These are phyloP conservation scores for Neurospora tetraspora DNA, from an alignment of 495 filamentous ascomycete genomes.

Conservation along the genomic window DNA sequence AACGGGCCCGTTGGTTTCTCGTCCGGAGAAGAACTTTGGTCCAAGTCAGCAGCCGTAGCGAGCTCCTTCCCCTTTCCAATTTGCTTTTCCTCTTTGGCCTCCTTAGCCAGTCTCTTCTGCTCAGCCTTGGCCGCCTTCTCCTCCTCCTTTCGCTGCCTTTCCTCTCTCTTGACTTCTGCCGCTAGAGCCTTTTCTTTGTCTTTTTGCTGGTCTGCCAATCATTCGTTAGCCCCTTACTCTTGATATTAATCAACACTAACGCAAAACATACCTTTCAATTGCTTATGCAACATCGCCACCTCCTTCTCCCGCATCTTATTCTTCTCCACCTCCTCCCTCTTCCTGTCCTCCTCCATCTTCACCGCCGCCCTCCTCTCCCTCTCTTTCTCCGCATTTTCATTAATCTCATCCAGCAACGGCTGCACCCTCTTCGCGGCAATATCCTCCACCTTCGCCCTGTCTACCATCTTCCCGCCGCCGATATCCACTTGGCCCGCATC, in stretches of 20 bases:
- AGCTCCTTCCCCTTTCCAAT: slow-evolving; percentile 11
- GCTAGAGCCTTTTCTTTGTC: slow-evolving; percentile 36
- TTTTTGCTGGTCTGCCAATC: slow-evolving; percentile 35
- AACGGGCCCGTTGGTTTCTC: neutral
- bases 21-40: neutral
- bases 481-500: slow-evolving; percentile 61
- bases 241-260: neutral
- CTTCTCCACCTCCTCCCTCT: slow-evolving; percentile 33
- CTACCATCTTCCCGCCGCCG: slow-evolving; percentile 70
- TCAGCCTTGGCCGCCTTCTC: slow-evolving; percentile 39
- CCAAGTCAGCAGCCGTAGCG: neutral
- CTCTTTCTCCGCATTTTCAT: slow-evolving; percentile 59
- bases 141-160: slow-evolving; percentile 40
- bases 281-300: slow-evolving; percentile 31
- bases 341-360: slow-evolving; percentile 37
- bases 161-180: slow-evolving; percentile 42
- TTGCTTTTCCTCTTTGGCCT: slow-evolving; percentile 31
- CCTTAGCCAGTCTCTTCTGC: slow-evolving; percentile 35
- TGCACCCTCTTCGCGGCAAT: slow-evolving; percentile 74
- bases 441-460: slow-evolving; percentile 67
- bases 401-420: slow-evolving; percentile 85
- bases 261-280: slow-evolving; percentile 28
- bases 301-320: slow-evolving; percentile 37
- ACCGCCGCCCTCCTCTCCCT: slow-evolving; percentile 47
- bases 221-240: neutral